These are phyloP conservation scores for Panellus pusillus DNA, from an alignment of 768 basidiomycete genomes.

Conservation along the genomic window DNA sequence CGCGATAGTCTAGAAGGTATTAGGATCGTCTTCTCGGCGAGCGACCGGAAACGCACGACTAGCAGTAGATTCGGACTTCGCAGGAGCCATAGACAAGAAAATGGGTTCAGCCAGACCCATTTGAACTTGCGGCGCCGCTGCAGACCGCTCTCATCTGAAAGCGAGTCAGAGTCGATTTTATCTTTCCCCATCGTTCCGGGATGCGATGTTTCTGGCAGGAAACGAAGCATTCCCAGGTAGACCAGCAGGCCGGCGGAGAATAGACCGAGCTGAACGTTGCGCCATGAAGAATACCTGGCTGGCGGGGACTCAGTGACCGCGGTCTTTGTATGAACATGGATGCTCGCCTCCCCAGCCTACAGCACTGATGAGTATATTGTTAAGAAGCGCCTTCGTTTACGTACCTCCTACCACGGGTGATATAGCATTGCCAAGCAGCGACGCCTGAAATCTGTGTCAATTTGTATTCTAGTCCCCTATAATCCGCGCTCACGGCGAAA, in stretches of 20 bases:
- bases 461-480: neutral
- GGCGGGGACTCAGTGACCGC: slow-evolving; percentile 15
- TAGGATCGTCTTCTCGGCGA: neutral
- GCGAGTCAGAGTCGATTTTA: slow-evolving; percentile 20
- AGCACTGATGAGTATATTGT: neutral
- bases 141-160: neutral
- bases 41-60: slow-evolving; percentile 30
- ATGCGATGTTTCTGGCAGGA: slow-evolving; percentile 50
- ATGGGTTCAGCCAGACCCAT: slow-evolving; percentile 44
- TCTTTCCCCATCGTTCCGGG: slow-evolving; percentile 43
- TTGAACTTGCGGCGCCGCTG: slow-evolving; percentile 7
- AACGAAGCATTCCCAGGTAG: slow-evolving; percentile 30
- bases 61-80: slow-evolving; percentile 45
- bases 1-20: slow-evolving; percentile 34
- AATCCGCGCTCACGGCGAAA: slow-evolving; percentile 32
- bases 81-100: slow-evolving; percentile 37
- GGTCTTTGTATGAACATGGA: slow-evolving; percentile 6
- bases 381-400: neutral
- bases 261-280: slow-evolving; percentile 39
- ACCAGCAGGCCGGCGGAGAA: slow-evolving; percentile 33
- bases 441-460: slow-evolving; percentile 29
- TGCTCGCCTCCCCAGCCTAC: slow-evolving; percentile 20
- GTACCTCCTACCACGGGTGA: slow-evolving; percentile 43
- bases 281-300: slow-evolving; percentile 50
- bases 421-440: slow-evolving; percentile 42